A percentile compares a stretch with the other conserved stretches of the same genome.
These are phyloP conservation scores for Fusarium drepaniforme DNA, from an alignment of 2,329 filamentous ascomycete species.

Conservation along the genomic window DNA sequence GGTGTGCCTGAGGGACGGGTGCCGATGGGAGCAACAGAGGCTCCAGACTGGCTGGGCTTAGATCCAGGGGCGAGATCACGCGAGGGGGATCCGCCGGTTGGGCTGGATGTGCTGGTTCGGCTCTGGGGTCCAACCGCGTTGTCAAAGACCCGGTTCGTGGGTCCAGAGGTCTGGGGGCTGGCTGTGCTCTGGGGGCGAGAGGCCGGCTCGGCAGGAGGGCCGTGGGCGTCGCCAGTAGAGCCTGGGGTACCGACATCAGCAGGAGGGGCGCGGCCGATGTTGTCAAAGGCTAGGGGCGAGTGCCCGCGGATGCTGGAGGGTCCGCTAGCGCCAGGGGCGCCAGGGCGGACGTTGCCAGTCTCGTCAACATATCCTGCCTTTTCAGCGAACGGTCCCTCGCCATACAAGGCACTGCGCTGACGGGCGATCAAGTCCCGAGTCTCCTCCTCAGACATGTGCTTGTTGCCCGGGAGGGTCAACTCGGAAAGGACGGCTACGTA, in stretches of 20 bases:
- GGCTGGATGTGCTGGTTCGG: conserved; percentile 88
- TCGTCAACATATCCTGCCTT: conserved; percentile 77
- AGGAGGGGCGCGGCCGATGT: conserved; percentile 57
- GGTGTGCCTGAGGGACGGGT: conserved; percentile 80
- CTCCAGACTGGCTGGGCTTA: conserved; percentile 67
- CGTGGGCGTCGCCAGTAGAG: conserved; percentile 55
- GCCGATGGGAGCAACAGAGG: conserved; percentile 90
- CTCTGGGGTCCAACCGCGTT: conserved; percentile 68
- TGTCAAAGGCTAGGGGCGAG: conserved; percentile 85
- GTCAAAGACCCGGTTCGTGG: conserved; percentile 71
- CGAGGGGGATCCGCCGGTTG: conserved; percentile 81
- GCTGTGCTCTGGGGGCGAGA: conserved; percentile 86
- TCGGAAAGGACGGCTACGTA: conserved; percentile 66
- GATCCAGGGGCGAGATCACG: conserved; percentile 68
- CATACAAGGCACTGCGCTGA: conserved; percentile 94
- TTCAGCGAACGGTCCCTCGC: conserved; percentile 78
- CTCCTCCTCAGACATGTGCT: conserved; percentile 95
- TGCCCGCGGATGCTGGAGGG: conserved; percentile 77
- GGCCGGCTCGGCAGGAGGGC: conserved; percentile 64
- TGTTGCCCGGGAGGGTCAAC: conserved; percentile 61
- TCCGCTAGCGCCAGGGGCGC: conserved; percentile 74
- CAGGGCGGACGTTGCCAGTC: conserved; percentile 70
- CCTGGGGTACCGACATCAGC: conserved; percentile 54
- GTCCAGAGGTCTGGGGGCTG: conserved; percentile 77
- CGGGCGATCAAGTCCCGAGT: conserved; percentile 95